Evolutionary conservation across 495 filamentous ascomycete species (phyloP).

Genomic region (Rusavskia elegans): DNA sequence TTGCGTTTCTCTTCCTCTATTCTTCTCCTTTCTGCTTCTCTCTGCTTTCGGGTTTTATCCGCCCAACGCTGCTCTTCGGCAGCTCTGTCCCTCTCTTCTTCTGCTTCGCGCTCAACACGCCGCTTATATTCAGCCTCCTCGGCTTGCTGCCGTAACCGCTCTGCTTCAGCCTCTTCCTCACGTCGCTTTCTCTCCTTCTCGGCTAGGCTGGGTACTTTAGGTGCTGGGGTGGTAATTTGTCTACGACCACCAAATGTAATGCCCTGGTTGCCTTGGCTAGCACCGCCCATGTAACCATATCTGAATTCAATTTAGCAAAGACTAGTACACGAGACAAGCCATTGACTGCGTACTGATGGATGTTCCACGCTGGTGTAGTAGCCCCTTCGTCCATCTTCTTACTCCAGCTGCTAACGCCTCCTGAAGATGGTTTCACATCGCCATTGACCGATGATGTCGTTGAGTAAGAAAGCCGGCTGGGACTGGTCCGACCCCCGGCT

Average conservation of each 20-base stretch:
- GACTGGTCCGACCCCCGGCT: constrained; percentile 44
- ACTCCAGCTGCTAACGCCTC: constrained; percentile 74
- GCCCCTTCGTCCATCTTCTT: constrained; percentile 63
- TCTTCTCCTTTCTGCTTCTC: constrained; percentile 51
- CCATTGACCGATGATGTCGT: constrained; percentile 13
- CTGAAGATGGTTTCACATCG: constrained; percentile 23
- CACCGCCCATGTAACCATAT: constrained; percentile 85
- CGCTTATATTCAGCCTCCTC: constrained; percentile 51
- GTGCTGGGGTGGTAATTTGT: constrained; percentile 77
- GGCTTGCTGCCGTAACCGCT: constrained; percentile 40
- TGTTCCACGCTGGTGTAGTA: constrained; percentile 92
- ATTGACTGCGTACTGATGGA: constrained; percentile 57
- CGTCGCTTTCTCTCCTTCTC: constrained; percentile 47
- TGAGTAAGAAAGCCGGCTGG: constrained; percentile 35
- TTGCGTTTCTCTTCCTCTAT: constrained; percentile 61
- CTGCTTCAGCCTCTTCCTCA: constrained; percentile 38
- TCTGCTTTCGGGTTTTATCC: constrained; percentile 50
- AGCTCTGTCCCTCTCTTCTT: constrained; percentile 48
- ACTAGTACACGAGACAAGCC: not conserved
- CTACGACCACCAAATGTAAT: constrained; percentile 80
- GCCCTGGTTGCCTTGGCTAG: constrained; percentile 88
- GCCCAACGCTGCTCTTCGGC: constrained; percentile 71
- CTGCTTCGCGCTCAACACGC: constrained; percentile 45
- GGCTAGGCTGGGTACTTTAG: constrained; percentile 57
- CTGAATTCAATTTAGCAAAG: not conserved